Conservation (phyloP, 75 land plant genomes). For the Pseudotsuga menziesii region DNA sequence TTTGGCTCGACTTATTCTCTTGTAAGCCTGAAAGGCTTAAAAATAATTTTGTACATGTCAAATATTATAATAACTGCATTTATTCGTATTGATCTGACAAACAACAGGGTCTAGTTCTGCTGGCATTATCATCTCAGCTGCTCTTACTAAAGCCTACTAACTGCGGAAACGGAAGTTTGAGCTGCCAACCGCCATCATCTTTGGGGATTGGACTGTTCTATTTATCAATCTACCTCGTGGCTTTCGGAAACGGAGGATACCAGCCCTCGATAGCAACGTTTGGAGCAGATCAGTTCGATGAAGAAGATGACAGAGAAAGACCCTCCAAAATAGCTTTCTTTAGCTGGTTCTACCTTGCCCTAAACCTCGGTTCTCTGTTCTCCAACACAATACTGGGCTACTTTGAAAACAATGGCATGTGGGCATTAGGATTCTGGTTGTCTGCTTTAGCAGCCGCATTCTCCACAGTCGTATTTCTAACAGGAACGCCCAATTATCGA, state of each 20-base stretch:
- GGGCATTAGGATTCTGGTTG: slow-evolving; percentile 64
- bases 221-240: slow-evolving; percentile 63
- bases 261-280: slow-evolving; percentile 75
- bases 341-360: slow-evolving; percentile 73
- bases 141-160: slow-evolving; percentile 24
- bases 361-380: slow-evolving; percentile 69
- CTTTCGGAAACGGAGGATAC: slow-evolving; percentile 83
- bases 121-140: slow-evolving; percentile 29
- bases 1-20: neutral
- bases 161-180: slow-evolving; percentile 21
- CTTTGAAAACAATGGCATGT: slow-evolving; percentile 58
- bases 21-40: neutral
- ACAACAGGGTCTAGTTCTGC: slow-evolving; percentile 34
- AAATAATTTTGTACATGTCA: neutral
- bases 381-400: slow-evolving; percentile 79
- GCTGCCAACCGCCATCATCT: slow-evolving; percentile 31
- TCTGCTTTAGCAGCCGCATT: slow-evolving; percentile 48
- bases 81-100: neutral
- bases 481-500: slow-evolving; percentile 47
- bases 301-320: slow-evolving; percentile 30
- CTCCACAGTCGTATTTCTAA: slow-evolving; percentile 25
- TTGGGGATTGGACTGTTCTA: slow-evolving; percentile 47
- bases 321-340: slow-evolving; percentile 49
- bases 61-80: neutral
- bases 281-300: slow-evolving; percentile 91